Evolutionary conservation across 2,329 filamentous ascomycete species (phyloP), one percentile per base, ranked within the genome.

Genomic region (Coniella lustricola): DNA sequence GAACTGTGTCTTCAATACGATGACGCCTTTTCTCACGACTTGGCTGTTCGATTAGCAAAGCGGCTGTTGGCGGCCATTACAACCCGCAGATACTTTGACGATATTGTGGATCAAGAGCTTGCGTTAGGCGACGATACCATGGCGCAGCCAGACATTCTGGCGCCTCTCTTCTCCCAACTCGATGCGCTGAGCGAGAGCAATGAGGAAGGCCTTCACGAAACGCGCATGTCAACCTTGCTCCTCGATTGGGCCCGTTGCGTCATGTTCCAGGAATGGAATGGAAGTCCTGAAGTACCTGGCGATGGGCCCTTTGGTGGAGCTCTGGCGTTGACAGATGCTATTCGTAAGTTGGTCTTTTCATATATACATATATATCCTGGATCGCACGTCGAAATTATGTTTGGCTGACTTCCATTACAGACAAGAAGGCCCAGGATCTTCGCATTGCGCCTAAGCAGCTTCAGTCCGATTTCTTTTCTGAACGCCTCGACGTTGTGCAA

Each of bases 201-300:
- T 1, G 79, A 79, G 51, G 71, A 72, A n/a, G 67, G 70, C 13
- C 57, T 77, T 18, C 80, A 81, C 54, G 78, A 81, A 56, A 77
- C 74, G 29, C 68, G 76, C 32, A 70, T 77, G 16, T 77, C 76
- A 7, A 77, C 74, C 10, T 62, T 81, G 14, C 67, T 80, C 5
- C 65, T 89, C 21, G 85, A 89, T 58, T 90, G 84, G 85, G 77
- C 85, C 17, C 75, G 85, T 51, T 82, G 84, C 0, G 75, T 93
- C 1, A 77, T 95, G 59, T 67, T 94, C 38, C 80, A 82, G 48
- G 81, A 87, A 53, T 96, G 90, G 90, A 78, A 91, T 59, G 87
- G 88, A 0, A 79, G 79, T 47, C 77, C 86, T 1, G 77, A 83
- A 37, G 76, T 95, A 44, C 72, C 80, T 2, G 81, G 78, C 47